Conservation (phyloP, 768 basidiomycete genomes). For the Strobilomyces dryophilus region DNA sequence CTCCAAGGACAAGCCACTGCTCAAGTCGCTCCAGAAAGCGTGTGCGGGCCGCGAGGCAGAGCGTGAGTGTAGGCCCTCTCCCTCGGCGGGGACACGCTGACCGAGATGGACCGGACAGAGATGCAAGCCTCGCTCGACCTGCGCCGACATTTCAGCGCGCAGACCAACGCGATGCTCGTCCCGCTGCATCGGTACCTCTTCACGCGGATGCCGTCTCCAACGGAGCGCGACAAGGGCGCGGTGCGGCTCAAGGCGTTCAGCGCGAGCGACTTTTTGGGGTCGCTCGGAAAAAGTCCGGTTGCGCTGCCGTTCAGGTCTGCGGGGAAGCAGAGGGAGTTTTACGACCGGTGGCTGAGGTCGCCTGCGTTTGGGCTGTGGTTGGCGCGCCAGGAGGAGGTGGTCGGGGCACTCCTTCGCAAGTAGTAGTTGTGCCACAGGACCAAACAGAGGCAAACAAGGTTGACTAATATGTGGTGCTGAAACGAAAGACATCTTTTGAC, state of each 20-base stretch:
- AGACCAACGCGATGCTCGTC: constrained; percentile 82
- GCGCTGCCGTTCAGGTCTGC: constrained; percentile 72
- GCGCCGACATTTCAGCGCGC: constrained; percentile 76
- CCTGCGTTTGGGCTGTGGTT: constrained; percentile 81
- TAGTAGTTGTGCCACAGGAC: constrained; percentile 18
- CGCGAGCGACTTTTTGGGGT: constrained; percentile 62
- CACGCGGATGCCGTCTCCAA: constrained; percentile 73
- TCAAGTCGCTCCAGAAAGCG: constrained; percentile 70
- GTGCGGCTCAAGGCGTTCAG: constrained; percentile 66
- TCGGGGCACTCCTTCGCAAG: constrained; percentile 46
- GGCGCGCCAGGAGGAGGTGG: constrained; percentile 68
- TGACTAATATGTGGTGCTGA: constrained; percentile 13
- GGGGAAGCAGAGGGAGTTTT: constrained; percentile 66
- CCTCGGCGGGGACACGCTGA: not conserved
- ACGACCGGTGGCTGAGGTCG: constrained; percentile 70
- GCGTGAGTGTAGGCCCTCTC: constrained; percentile 38
- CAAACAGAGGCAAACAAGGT: constrained; percentile 26
- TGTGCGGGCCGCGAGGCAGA: constrained; percentile 44
- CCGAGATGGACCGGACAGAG: constrained; percentile 35
- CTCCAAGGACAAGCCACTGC: constrained; percentile 73
- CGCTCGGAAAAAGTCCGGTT: constrained; percentile 65
- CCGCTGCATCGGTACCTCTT: constrained; percentile 91
- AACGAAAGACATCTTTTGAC: constrained; percentile 4
- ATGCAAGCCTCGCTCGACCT: constrained; percentile 61
- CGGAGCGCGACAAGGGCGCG: constrained; percentile 33